These are phyloP conservation scores for Puya raimondii DNA, from an alignment of 176 grass and related monocot species.

Conservation along the genomic window DNA sequence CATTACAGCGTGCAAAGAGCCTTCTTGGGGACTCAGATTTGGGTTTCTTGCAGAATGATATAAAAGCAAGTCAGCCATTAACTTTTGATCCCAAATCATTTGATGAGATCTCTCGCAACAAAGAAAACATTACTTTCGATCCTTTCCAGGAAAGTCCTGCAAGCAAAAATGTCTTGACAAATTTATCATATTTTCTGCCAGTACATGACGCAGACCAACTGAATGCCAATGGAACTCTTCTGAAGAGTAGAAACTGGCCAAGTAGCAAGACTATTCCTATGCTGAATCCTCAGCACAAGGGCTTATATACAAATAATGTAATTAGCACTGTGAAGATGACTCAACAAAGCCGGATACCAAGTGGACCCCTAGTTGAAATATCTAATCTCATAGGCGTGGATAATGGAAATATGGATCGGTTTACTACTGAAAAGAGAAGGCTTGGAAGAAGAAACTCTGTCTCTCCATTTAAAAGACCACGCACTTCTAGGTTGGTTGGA, in stretches of 20 bases:
- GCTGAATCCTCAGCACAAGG: slow-evolving; percentile 27
- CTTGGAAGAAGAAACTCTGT: slow-evolving; percentile 48
- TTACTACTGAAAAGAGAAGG: slow-evolving; percentile 44
- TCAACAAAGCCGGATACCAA: slow-evolving; percentile 20
- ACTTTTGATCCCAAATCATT: slow-evolving; percentile 10
- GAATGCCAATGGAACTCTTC: slow-evolving; percentile 12
- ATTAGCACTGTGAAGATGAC: slow-evolving; percentile 18
- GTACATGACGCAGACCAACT: slow-evolving; percentile 15
- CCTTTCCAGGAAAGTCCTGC: slow-evolving; percentile 3
- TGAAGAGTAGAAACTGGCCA: slow-evolving; percentile 7
- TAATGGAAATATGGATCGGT: slow-evolving; percentile 27
- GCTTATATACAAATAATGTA: slow-evolving; percentile 18
- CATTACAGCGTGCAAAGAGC: slow-evolving; percentile 57
- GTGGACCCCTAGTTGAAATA: slow-evolving; percentile 50
- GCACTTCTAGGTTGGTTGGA: slow-evolving; percentile 65
- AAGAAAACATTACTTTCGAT: slow-evolving; percentile 28
- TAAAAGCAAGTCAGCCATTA: slow-evolving; percentile 12
- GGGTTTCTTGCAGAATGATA: slow-evolving; percentile 24
- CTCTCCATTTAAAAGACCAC: slow-evolving; percentile 80
- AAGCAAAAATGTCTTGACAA: slow-evolving; percentile 14
- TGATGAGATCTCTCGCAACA: slow-evolving; percentile 20
- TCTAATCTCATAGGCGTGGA: slow-evolving; percentile 30
- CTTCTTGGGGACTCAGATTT: slow-evolving; percentile 55
- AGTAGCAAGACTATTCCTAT: slow-evolving; percentile 25
- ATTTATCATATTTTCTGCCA: slow-evolving; percentile 2